Base-by-base conservation (phyloP, 495 filamentous ascomycete genomes). In the Hypoxylon crocopeplum region DNA sequence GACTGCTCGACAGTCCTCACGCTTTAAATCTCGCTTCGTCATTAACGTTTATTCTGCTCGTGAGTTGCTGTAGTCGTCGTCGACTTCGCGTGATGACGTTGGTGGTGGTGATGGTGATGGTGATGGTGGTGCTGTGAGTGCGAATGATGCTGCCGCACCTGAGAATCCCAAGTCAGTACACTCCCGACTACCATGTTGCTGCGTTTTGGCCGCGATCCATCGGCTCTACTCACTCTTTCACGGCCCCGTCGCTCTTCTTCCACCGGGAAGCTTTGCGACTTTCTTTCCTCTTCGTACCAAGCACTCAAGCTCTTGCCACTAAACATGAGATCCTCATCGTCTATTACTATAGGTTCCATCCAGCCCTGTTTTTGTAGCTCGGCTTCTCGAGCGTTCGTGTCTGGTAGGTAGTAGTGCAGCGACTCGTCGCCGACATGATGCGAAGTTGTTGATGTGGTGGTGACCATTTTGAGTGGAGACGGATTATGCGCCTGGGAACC, bases 281-380 rank as follows among this genome's bases (percentile, higher is more conserved):
- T 71, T 8, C 76, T 64, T 39, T 82, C 80, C 64, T 83, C 80
- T 65, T 84, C 81, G 59, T 83, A 82, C 73, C 80, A 80, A 7
- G 77, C 63, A 66, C 79, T 80, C 32, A 84, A 48, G 19, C 79
- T 75, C 70, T 84, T 83, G 36, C 81, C 81, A 33, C 80, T 79
- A 47, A 83, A 84, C 73, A 74, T 84, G 22, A 84, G 66, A 58
- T 84, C 81, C 20, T 79, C 77, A 59, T 84, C 81, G 21, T 84
- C 79, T 64, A 84, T 84, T 40, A 75, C 74, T 37, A 77, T 82
- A 5, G 79, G 75, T 13, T 77, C 65, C 72, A 77, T 74, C 81
- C 81, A 84, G 11, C 75, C 51, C 10, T 72, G 61, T 38, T 38
- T 67, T 30, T 59, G 64, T 25, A 75, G 53, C 21, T 78, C 75